Conservation (phyloP, 148 eudicot genomes). For the Tetragonia tetragonoides region DNA sequence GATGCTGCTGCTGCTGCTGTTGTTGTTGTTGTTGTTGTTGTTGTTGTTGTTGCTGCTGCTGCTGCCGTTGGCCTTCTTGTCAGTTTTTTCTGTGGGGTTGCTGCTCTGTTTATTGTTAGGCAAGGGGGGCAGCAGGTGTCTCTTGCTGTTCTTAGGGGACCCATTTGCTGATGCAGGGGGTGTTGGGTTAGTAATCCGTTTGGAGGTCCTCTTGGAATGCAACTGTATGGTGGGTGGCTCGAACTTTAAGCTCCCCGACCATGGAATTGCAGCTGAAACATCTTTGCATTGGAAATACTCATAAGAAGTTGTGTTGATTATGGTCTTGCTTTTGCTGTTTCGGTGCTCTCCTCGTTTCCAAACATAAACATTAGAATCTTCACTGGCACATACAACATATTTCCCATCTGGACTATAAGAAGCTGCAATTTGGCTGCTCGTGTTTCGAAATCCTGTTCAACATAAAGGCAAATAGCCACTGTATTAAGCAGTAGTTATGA, state of each 20-base stretch:
- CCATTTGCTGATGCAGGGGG: constrained; percentile 18
- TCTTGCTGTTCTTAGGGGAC: constrained; percentile 44
- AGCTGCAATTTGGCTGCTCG: constrained; percentile 90
- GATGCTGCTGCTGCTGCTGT: not conserved
- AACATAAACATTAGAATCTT: constrained; percentile 79
- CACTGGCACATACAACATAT: constrained; percentile 77
- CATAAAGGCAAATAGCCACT: not conserved
- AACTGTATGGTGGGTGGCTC: constrained; percentile 66
- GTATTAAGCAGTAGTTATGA: not conserved
- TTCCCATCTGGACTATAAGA: constrained; percentile 66
- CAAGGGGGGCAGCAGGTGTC: constrained; percentile 48
- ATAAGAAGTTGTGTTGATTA: constrained; percentile 36
- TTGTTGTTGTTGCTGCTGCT: not conserved
- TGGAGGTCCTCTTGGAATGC: constrained; percentile 57
- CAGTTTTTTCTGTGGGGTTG: constrained; percentile 12
- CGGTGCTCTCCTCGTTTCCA: constrained; percentile 75
- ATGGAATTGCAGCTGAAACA: constrained; percentile 76
- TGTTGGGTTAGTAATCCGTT: constrained; percentile 31
- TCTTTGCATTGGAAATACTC: constrained; percentile 80
- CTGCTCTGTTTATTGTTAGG: constrained; percentile 32
- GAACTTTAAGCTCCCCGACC: constrained; percentile 64
- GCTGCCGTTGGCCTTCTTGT: not conserved
- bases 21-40: constrained; percentile 5
- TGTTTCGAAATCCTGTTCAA: constrained; percentile 69
- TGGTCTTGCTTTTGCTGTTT: constrained; percentile 42